Evolutionary conservation across 2,329 filamentous ascomycete genomes (phyloP).

Genomic region (Nemania diffusa): DNA sequence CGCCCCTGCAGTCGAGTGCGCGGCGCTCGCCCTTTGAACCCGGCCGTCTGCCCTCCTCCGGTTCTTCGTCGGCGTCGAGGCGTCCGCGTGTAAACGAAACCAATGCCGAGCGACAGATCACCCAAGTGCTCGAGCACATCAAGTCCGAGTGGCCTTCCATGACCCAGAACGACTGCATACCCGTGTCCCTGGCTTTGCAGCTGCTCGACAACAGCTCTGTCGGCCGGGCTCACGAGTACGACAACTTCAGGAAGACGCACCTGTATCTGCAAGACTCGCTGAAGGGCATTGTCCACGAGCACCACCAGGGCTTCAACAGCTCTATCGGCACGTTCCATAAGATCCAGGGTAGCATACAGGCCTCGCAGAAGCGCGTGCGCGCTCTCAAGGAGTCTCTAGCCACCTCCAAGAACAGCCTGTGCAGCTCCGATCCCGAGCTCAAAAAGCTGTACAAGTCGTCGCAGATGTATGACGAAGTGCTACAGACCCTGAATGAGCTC

Average conservation of each 20-base stretch:
- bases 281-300: conserved; percentile 96
- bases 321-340: conserved; percentile 99
- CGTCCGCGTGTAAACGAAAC: conserved; percentile 49
- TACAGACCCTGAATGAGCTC: conserved; percentile 83
- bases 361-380: conserved; percentile 86
- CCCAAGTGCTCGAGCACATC: conserved; percentile 81
- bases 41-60: conserved; percentile 45
- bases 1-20: conserved; percentile 42
- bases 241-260: conserved; percentile 84
- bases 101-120: conserved; percentile 66
- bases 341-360: conserved; percentile 92
- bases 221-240: conserved; percentile 88
- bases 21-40: conserved; percentile 48
- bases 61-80: conserved; percentile 42
- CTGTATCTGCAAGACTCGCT: conserved; percentile 90
- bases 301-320: conserved; percentile 99
- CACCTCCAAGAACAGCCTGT: conserved; percentile 81
- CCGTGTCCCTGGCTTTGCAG: conserved; percentile 93
- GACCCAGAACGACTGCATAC: conserved; percentile 87
- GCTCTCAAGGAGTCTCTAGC: conserved; percentile 84
- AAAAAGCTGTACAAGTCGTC: conserved; percentile 89
- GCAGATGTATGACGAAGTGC: conserved; percentile 88
- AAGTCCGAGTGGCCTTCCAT: conserved; percentile 92
- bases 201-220: conserved; percentile 94
- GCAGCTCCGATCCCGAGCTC: conserved; percentile 87